Base-by-base conservation (phyloP, 306 rosid genomes). In the Acacia crassicarpa region DNA sequence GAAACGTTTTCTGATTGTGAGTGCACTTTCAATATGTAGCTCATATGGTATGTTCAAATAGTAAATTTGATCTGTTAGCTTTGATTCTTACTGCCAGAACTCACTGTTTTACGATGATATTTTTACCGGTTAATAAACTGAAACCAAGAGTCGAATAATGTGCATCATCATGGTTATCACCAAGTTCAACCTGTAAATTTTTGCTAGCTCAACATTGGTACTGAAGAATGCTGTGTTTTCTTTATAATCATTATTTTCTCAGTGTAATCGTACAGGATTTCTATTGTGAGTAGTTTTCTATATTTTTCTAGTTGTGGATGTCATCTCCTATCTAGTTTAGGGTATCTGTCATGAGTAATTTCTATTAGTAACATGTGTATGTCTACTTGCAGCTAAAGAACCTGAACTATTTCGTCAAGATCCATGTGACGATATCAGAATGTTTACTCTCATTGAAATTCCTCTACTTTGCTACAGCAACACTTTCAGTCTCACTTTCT, bases 161-260 rank as follows among this genome's bases (percentile, higher is more conserved):
- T 80, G 88, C 97, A 12, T 88, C 94, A 43, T 95, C 54, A 48
- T 48, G 54, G 2, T 48, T 48, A 48, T 48, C 54, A 15, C 20
- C 54, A 48, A 48, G 54, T 48, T 48, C 54, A 15, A 48, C 51
- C 13, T 46, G 51, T 46, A 11, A 46, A 48, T 15, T 97, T 67
- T 76, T 91, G 93, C 81, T 95, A 51, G 93, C 95, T 85, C 97
- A 93, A 66, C 93, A 95, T 83, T 17, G 97, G 93, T 82, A 93
- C 93, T 48, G 97, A 95, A 80, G 97, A 54, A 49, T 20, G 61
- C 25, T 6, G 7, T 54, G 22, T 54, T 54, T 54, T 54, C 23
- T 19, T 54, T 54, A 1, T 7, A 17, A 54, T 54, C 12, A 48
- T 54, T 54, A 3, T 54, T 19, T 54, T 54, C 61, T 54, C 4